These are phyloP conservation scores for Coprinopsis strossmayeri DNA, from an alignment of 768 basidiomycete genomes.

Conservation along the genomic window DNA sequence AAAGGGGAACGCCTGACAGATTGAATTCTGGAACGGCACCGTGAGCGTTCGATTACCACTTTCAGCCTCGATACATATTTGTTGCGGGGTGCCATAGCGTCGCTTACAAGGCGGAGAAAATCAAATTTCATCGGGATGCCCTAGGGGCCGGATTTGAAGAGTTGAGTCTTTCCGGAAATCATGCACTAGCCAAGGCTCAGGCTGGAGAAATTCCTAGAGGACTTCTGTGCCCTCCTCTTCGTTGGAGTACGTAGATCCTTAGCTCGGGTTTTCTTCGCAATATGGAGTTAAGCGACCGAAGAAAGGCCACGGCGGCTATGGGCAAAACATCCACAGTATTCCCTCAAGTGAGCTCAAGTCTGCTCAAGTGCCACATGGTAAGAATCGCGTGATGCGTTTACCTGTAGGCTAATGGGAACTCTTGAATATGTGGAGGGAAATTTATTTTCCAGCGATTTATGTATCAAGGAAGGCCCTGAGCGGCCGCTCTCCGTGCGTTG, in stretches of 20 bases:
- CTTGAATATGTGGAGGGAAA: no score
- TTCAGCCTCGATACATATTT: background rate
- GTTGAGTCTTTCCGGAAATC: no score
- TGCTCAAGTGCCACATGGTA: constrained; percentile 1
- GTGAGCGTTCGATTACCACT: background rate
- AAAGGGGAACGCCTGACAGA: background rate
- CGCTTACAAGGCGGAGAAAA: background rate
- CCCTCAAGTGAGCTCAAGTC: background rate
- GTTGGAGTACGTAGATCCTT: background rate
- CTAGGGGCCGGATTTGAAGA: no score
- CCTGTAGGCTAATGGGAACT: background rate
- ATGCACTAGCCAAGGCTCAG: no score
- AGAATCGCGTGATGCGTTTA: background rate
- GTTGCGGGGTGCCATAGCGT: background rate
- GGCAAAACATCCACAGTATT: background rate
- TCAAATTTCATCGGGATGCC: no score
- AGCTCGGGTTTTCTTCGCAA: constrained; percentile 3
- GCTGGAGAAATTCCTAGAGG: no score
- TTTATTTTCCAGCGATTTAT: no score
- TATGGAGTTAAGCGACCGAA: background rate
- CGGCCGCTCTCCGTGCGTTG: no score
- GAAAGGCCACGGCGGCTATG: background rate
- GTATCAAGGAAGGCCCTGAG: no score
- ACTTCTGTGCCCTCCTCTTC: no score
- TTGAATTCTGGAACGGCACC: background rate